phyloP scores from a whole-genome alignment of 83 land plant species.

The Diphasiastrum complanatum region DNA sequence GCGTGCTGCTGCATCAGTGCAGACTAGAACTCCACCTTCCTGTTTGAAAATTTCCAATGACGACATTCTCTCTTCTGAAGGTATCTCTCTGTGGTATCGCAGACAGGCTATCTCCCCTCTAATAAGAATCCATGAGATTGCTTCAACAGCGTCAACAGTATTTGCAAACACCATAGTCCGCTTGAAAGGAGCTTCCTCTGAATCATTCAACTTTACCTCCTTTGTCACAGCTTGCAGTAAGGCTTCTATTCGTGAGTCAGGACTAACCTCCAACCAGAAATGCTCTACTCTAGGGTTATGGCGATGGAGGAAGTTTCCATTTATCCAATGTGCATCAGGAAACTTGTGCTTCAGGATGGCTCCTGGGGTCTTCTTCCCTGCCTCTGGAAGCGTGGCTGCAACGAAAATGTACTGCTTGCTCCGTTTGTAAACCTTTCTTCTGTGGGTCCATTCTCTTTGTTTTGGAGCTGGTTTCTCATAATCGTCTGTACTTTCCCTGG shows the following conservation, averaged over 20 bases:
- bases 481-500: too few relatives aligned
- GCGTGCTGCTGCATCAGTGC: conserved; percentile 96
- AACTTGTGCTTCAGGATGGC: conserved; percentile 69
- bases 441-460: conserved; percentile 51
- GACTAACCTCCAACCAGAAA: conserved; percentile 74
- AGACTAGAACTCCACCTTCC: conserved; percentile 75
- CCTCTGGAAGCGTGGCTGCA: conserved; percentile 90
- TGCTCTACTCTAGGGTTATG: conserved; percentile 92
- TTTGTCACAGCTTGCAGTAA: conserved; percentile 51
- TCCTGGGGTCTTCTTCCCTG: conserved; percentile 89
- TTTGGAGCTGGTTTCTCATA: too few relatives aligned
- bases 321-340: conserved; percentile 78
- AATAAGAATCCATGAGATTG: conserved; percentile 51
- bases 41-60: conserved; percentile 46
- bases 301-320: conserved; percentile 75
- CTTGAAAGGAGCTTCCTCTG: not conserved
- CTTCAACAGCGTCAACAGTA: conserved; percentile 73
- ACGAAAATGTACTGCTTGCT: conserved; percentile 96
- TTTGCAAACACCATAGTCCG: conserved; percentile 87
- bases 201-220: conserved; percentile 17
- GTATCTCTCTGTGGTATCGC: conserved; percentile 60
- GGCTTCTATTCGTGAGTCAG: conserved; percentile 58
- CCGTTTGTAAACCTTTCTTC: conserved; percentile 58
- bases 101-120: conserved; percentile 49
- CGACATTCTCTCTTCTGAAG: conserved; percentile 53